Evolutionary conservation across 164 flowering plant genomes (phyloP), one percentile per base, ranked within the genome.

Genomic region (Sedum album): DNA sequence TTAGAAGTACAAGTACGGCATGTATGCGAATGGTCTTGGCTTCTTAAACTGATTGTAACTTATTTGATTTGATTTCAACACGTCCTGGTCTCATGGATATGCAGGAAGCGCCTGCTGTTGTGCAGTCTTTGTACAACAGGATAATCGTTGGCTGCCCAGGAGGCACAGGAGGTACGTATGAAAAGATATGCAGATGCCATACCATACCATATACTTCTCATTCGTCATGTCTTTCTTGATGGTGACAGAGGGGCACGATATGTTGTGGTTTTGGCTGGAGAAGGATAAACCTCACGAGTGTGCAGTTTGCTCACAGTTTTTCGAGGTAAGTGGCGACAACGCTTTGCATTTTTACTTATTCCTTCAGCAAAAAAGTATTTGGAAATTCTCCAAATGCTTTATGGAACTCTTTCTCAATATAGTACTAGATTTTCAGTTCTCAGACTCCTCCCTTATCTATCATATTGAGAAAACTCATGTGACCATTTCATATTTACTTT

Each of bases 191-290:
- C 57, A 6, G 57, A n/a, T n/a, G n/a, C n/a, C 28, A 21, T 51
- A 51, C 0, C 33, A 28, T 13, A 26, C 33, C 25, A n/a, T 23
- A 26, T 28, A 57, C 31, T 28, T 28, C 33, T 14, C 20, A 5
- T 14, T 18, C 31, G 1, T 57, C 31, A 14, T 57, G n/a, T 14
- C 20, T 28, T 26, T 57, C 18, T 28, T 28, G 4, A 26, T 28
- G 28, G 6, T 28, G 31, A 11, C 62, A 84, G 93, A 91, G 75
- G 97, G 89, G 77, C 97, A 91, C 68, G 92, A 91, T 77, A 92
- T 89, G 72, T 89, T 89, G 66, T 91, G 97, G 97, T 91, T 91
- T 76, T 86, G 97, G 97, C 82, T 89, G 75, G 87, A 84, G 83
- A 91, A 89, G 72, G 92, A 78, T 84, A 85, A 86, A 76, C 86